Evolutionary conservation across 2,329 filamentous ascomycete species (phyloP), one percentile per base, ranked within the genome.

Genomic region (Tolypocladium tropicale): DNA sequence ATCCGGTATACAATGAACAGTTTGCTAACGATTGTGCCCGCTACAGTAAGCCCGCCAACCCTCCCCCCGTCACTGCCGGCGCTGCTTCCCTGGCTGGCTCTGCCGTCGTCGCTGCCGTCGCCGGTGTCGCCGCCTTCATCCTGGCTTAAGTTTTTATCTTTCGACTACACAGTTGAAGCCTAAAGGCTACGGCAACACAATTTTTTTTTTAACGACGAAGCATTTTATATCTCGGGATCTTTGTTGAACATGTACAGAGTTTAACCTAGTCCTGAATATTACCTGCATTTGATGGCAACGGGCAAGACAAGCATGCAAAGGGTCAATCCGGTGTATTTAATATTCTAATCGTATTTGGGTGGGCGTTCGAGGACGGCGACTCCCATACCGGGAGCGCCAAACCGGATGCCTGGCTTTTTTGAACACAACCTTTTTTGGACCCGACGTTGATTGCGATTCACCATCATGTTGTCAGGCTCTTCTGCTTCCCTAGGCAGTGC

Each of bases 21-120:
- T 21, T 46, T 14, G 7, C 41, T 52, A 23, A 48, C 53, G 18
- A 23, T 33, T 4, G 33, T 36, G n/a, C 36, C 56, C 14, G 4
- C 18, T 33, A 52, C 33, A 64, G 63, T 55, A 63, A 62, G 59
- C 65, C 66, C 61, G 63, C 62, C 57, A 59, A 63, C 61, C 64
- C 69, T 60, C 68, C 71, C 58, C 64, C 67, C 60, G 71, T 77
- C 64, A 79, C 75, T 53, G 79, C 75, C 61, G 81, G 77, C 68
- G 81, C 80, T 61, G 73, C 74, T 64, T 73, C 76, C 66, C 67
- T 83, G 64, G 74, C 74, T 60, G 78, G 76, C 74, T 82, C 80
- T 59, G 75, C 75, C 67, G 59, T 77, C 66, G 70, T 82, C 66
- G 81, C 80, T 68, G 80, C 76, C 62, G 75, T 72, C 52, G 80